These are phyloP conservation scores for Lasiosphaeria ovina DNA, from an alignment of 495 filamentous ascomycete genomes.

Conservation along the genomic window DNA sequence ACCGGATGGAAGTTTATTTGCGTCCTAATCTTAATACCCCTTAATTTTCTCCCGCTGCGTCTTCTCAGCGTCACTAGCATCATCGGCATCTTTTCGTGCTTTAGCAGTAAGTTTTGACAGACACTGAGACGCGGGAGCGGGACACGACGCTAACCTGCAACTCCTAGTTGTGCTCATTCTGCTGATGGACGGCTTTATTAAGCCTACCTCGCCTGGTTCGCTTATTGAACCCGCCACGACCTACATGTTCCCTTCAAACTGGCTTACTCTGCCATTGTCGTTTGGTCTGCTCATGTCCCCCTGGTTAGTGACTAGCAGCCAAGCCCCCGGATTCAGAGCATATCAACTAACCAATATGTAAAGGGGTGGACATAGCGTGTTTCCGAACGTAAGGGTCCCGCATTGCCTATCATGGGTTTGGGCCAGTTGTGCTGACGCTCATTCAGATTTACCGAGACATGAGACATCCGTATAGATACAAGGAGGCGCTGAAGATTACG, in stretches of 20 bases:
- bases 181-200: conserved; percentile 81
- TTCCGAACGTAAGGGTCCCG: conserved; percentile 63
- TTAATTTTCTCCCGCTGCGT: conserved; percentile 82
- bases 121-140: not conserved
- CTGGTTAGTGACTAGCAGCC: conserved; percentile 49
- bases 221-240: conserved; percentile 79
- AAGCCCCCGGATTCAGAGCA: not conserved
- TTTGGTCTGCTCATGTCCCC: conserved; percentile 97
- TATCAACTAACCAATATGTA: conserved; percentile 7
- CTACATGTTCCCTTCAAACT: conserved; percentile 76
- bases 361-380: conserved; percentile 83
- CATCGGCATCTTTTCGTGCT: conserved; percentile 82
- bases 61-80: conserved; percentile 87
- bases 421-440: not conserved
- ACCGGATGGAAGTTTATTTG: conserved; percentile 85
- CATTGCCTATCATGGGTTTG: not conserved
- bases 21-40: conserved; percentile 73
- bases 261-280: conserved; percentile 85
- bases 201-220: conserved; percentile 76
- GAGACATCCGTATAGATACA: conserved; percentile 88
- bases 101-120: conserved; percentile 64
- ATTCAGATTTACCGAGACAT: conserved; percentile 87
- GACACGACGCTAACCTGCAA: conserved; percentile 3
- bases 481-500: conserved; percentile 70
- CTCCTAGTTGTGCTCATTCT: conserved; percentile 73